phyloP scores from a whole-genome alignment of 2,329 filamentous ascomycete species.

The Neofusicoccum cordaticola region DNA sequence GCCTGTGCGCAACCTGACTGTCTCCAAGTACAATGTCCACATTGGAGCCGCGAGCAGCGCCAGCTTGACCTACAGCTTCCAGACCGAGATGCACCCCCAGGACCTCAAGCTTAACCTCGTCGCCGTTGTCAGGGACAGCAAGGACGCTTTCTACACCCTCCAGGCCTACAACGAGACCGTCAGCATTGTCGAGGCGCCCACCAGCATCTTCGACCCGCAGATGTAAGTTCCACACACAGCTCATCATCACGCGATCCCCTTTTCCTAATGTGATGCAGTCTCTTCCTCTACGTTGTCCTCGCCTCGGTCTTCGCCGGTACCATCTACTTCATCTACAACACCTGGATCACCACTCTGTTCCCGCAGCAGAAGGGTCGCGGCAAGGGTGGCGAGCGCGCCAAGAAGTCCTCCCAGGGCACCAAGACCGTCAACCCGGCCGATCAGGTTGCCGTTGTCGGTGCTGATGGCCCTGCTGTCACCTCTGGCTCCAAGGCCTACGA shows the following conservation, averaged over 20 bases:
- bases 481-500: constrained; percentile 75
- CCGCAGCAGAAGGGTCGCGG: constrained; percentile 68
- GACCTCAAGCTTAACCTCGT: constrained; percentile 76
- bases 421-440: constrained; percentile 60
- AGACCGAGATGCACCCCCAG: constrained; percentile 88
- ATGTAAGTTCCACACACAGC: constrained; percentile 61
- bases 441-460: constrained; percentile 62
- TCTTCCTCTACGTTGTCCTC: constrained; percentile 96
- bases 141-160: constrained; percentile 71
- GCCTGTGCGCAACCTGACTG: constrained; percentile 82
- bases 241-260: not conserved
- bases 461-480: constrained; percentile 67
- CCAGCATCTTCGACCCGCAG: constrained; percentile 90
- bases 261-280: constrained; percentile 51
- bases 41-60: constrained; percentile 74
- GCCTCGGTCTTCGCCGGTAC: constrained; percentile 72
- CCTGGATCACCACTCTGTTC: constrained; percentile 95
- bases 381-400: constrained; percentile 64
- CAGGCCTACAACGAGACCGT: constrained; percentile 79
- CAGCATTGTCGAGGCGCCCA: constrained; percentile 83
- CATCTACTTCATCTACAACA: constrained; percentile 96
- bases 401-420: constrained; percentile 57
- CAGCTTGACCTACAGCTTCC: constrained; percentile 77
- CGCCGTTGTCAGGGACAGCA: constrained; percentile 67
- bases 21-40: constrained; percentile 67